Conservation (phyloP, 257 asterid genomes). For the Ehretia macrophylla region DNA sequence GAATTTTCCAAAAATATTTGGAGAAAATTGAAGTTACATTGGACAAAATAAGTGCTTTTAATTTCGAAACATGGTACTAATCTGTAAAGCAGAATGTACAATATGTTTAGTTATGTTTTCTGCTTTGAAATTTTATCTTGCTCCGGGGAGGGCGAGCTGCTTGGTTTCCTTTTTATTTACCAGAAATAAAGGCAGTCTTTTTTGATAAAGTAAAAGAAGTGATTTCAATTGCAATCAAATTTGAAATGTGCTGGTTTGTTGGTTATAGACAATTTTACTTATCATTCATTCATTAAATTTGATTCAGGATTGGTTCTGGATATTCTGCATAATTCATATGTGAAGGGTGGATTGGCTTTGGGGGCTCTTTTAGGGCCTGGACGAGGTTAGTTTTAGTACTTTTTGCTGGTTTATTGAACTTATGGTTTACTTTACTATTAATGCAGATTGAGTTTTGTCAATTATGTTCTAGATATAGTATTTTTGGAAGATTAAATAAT, state of each 20-base stretch:
- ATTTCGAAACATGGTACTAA: too few relatives aligned
- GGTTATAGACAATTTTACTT: not conserved
- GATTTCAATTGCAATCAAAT: not conserved
- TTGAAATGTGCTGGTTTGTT: not conserved
- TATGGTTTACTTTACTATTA: not conserved
- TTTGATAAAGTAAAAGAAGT: not conserved
- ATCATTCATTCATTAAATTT: constrained; percentile 4
- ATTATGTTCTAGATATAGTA: too few relatives aligned
- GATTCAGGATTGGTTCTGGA: constrained; percentile 62
- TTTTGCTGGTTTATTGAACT: not conserved
- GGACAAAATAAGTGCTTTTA: too few relatives aligned
- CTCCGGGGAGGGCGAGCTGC: not conserved
- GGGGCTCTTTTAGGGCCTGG: constrained; percentile 95
- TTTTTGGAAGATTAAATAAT: too few relatives aligned
- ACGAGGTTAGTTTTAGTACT: constrained; percentile 57
- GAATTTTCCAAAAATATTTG: too few relatives aligned
- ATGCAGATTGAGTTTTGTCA: not conserved
- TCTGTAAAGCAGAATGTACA: too few relatives aligned
- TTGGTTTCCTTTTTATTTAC: not conserved
- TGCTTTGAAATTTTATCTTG: too few relatives aligned
- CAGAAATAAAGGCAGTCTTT: not conserved
- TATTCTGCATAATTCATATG: constrained; percentile 72
- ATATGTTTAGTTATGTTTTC: too few relatives aligned
- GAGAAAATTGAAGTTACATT: too few relatives aligned
- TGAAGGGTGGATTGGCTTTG: constrained; percentile 86